These are phyloP conservation scores for sorghum (Sorghum bicolor) DNA, from an alignment of 176 grass and related monocot genomes.

Conservation along the genomic window DNA sequence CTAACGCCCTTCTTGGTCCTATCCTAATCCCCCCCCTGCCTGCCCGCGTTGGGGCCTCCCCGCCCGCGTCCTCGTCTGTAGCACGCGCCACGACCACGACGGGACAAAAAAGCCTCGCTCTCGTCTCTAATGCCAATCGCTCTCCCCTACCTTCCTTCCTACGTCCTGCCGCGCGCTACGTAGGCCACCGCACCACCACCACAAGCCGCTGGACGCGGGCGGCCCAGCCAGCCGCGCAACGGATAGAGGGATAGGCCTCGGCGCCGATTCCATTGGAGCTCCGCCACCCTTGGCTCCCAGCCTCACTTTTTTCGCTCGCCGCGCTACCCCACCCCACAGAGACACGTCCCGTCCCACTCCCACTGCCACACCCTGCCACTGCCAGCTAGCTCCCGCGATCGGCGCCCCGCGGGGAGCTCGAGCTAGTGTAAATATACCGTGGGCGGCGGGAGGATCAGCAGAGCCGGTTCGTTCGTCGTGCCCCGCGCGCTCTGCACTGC, in stretches of 20 bases:
- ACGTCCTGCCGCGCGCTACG: not conserved
- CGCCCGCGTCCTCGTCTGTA: not conserved
- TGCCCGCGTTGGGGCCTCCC: too few relatives aligned
- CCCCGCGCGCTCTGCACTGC: not conserved
- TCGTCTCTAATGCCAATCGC: not conserved
- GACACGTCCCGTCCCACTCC: too few relatives aligned
- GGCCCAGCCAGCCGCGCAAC: conserved; percentile 16
- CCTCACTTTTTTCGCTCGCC: conserved; percentile 42
- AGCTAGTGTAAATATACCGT: not conserved
- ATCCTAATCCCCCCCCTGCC: not conserved
- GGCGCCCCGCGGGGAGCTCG: too few relatives aligned
- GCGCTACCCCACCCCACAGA: too few relatives aligned
- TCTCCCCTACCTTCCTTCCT: not conserved
- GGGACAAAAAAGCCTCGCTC: conserved; percentile 19
- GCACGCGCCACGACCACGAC: not conserved
- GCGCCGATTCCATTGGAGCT: conserved; percentile 43
- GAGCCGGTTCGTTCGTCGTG: not conserved
- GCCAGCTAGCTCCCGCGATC: too few relatives aligned
- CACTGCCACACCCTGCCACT: too few relatives aligned
- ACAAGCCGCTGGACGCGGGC: conserved; percentile 1
- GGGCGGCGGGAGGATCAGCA: not conserved
- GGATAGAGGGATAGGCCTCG: conserved; percentile 56
- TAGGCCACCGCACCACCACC: conserved; percentile 17
- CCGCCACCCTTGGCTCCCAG: conserved; percentile 31
- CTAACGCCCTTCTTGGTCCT: not conserved